Evolutionary conservation across 2,329 filamentous ascomycete species (phyloP), one percentile per base, ranked within the genome.

Genomic region (Aspergillus sclerotialis): DNA sequence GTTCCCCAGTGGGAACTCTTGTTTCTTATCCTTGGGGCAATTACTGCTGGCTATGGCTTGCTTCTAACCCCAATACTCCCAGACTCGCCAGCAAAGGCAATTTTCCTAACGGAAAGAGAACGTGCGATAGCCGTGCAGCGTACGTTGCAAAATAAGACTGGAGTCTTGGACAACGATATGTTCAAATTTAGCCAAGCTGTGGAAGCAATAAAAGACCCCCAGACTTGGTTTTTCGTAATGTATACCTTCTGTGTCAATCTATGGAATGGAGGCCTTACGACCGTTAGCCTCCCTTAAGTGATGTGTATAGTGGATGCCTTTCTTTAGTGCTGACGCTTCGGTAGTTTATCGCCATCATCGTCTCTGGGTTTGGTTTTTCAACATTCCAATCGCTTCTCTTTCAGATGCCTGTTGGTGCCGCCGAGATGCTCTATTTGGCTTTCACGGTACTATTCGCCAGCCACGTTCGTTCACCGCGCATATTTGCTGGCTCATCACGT

Each of bases 101-200:
- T 56, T 14, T 70, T 68, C 40, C 47, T 70, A 15, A 61, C 41
- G 8, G 50, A 60, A 31, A 51, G 50, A 4, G 65, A 71, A 38
- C 55, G 58, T 7, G 44, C 59, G 2, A 65, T 78, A 17, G 73
- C 72, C 2, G 60, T 74, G 8, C 68, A 70, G 37, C 65, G 74
- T 17, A 69, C 75, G 1, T 56, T 69, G 2, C 56, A 48, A 7
- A 76, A 76, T 46, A 61, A 65, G 24, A 67, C 71, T 35, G 73
- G 73, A 5, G 65, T 76, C 27, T 71, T 73, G 52, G 75, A 75
- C 42, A 56, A 56, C 1, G 62, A 69, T 9, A 40, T 44, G 1
- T 70, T 69, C 49, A 60, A 60, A 36, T 52, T 44, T 50, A 54
- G 60, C 33, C 68, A 70, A 46, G 61, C 67, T 5, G 56, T 56